Evolutionary conservation across 371 early-diverging fungal species (phyloP), one percentile per base, ranked within the genome.

Genomic region (Basidiobolus meristosporus): DNA sequence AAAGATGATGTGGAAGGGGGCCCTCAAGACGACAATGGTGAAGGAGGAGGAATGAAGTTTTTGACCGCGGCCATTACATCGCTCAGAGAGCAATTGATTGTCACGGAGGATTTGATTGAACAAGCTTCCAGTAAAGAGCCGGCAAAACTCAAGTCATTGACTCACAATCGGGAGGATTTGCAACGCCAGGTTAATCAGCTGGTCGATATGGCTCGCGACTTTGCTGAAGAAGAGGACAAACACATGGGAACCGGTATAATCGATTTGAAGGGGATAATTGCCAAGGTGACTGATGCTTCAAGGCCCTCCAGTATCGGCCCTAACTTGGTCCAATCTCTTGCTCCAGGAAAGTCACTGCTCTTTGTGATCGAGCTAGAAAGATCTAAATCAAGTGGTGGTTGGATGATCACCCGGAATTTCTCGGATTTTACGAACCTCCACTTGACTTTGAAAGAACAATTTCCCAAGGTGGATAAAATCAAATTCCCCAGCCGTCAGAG

Each of bases 341-440:
- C 39, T 39, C 37, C 38, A 6, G 42, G 32, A 21, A 51, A 41
- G 18, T 31, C 46, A 9, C 20, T 42, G 3, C 26, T 33, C 1
- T 51, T 46, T 31, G 35, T 46, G 30, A 38, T 51, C 6, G 47
- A 51, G 38, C 19, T 41, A 26, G 51, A 51, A 36, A 42, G 38
- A 26, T 36, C 23, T 16, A 42, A 32, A 18, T 29, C 42, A n/a
- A 36, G 38, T 5, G 42, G 39, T n/a, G 45, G 45, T 21, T 51
- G 51, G 51, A 46, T 51, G 38, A 46, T 51, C 31, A 51, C 51
- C 15, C 43, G 51, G 17, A 40, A 32, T 10, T 51, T 43, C 34
- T 23, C 29, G 10, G 51, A 51, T 21, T 51, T 51, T 43, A 39
- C 32, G 6, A 18, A 17, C 9, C 20, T 51, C 30, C 51, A 51